These are phyloP conservation scores for Mycosphaerelloides madeirae DNA, from an alignment of 2,329 filamentous ascomycete species.

Conservation along the genomic window DNA sequence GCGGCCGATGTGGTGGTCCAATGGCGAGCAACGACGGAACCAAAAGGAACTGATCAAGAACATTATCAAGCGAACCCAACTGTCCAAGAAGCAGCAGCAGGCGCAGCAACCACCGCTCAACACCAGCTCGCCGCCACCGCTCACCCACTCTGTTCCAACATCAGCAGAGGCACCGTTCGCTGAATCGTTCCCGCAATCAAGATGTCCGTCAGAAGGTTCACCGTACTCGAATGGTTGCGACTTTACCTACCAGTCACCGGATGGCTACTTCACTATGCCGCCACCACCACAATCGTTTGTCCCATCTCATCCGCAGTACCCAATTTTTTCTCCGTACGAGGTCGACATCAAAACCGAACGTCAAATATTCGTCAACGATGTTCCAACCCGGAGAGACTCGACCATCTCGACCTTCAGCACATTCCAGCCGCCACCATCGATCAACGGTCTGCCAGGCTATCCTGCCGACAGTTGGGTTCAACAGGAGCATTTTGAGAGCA, in stretches of 20 bases:
- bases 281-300: slow-evolving; percentile 36
- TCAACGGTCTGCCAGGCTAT: slow-evolving; percentile 59
- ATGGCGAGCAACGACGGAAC: slow-evolving; percentile 74
- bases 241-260: slow-evolving; percentile 60
- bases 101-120: slow-evolving; percentile 40
- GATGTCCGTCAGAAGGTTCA: slow-evolving; percentile 75
- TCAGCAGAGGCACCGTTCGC: slow-evolving; percentile 66
- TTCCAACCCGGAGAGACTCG: slow-evolving; percentile 79
- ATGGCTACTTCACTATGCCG: slow-evolving; percentile 58
- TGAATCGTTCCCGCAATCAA: slow-evolving; percentile 66
- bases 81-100: slow-evolving; percentile 73
- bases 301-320: slow-evolving; percentile 38
- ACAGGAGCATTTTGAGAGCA: slow-evolving; percentile 64
- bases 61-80: slow-evolving; percentile 95
- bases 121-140: slow-evolving; percentile 63
- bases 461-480: slow-evolving; percentile 66
- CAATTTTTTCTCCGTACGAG: slow-evolving; percentile 74
- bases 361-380: slow-evolving; percentile 88
- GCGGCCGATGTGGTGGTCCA: slow-evolving; percentile 95
- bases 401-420: slow-evolving; percentile 89
- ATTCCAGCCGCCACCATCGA: slow-evolving; percentile 72
- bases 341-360: slow-evolving; percentile 94
- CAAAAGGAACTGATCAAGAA: slow-evolving; percentile 97
- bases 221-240: slow-evolving; percentile 61
- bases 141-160: slow-evolving; percentile 66